A percentile compares a stretch with the other conserved stretches of the same genome.
These are phyloP conservation scores for Zygosaccharomyces pseudobailii DNA, from an alignment of 1,139 yeast species.

Conservation along the genomic window DNA sequence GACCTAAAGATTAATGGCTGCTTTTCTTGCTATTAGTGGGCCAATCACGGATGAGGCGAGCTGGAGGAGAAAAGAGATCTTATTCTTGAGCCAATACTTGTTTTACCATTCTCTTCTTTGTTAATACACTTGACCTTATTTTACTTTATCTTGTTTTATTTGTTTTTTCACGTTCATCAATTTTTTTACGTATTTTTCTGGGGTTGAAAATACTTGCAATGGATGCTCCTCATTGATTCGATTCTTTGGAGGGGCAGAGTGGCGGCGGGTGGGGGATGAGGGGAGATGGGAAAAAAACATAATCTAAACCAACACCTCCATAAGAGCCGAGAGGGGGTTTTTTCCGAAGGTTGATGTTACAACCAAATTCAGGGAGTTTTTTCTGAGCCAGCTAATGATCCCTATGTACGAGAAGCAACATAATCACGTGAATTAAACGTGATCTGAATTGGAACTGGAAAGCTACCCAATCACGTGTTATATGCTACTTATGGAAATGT, in stretches of 20 bases:
- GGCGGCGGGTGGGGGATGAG: background rate
- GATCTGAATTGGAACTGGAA: background rate
- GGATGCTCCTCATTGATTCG: slow-evolving; percentile 1
- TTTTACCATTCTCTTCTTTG: background rate
- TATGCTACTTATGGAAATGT: background rate
- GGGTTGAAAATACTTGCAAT: slow-evolving; percentile 1
- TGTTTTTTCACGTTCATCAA: background rate
- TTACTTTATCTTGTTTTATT: background rate
- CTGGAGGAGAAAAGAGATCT: background rate
- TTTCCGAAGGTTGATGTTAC: background rate
- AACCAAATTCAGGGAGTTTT: background rate
- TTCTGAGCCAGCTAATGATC: too few relatives aligned
- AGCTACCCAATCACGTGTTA: background rate
- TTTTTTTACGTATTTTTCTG: background rate
- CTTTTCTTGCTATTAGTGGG: background rate
- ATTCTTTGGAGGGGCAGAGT: slow-evolving; percentile 3
- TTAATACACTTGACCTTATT: background rate
- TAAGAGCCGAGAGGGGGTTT: background rate
- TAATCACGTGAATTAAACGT: background rate
- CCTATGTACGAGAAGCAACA: too few relatives aligned
- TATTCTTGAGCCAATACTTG: background rate
- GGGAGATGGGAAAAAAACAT: background rate
- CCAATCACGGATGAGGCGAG: background rate
- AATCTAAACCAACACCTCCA: background rate
- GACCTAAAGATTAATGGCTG: background rate